These are phyloP conservation scores for Graphilbum ipis-grandicollis DNA, from an alignment of 2,329 filamentous ascomycete genomes.

Conservation along the genomic window DNA sequence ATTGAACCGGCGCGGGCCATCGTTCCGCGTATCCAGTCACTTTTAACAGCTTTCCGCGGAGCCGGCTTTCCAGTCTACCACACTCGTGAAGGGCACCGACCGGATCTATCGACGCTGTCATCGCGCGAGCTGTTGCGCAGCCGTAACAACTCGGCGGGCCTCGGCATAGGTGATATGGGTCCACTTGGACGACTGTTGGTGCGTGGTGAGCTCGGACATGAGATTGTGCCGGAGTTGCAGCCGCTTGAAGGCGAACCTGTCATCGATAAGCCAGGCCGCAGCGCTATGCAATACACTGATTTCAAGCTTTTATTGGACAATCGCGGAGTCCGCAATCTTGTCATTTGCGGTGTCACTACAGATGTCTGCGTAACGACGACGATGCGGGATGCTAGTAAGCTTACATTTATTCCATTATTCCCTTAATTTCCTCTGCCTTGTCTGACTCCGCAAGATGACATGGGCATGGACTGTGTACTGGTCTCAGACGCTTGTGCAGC, in stretches of 20 bases:
- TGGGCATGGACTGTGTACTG: conserved; percentile 6
- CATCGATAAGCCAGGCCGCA: conserved; percentile 5
- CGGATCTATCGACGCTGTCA: conserved; percentile 5
- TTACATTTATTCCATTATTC: no score
- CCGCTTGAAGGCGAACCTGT: conserved; percentile 2
- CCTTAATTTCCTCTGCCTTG: no score
- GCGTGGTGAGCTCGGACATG: conserved; percentile 5
- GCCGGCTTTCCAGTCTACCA: conserved; percentile 4
- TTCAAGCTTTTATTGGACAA: conserved; percentile 5
- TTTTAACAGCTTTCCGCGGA: conserved; percentile 1
- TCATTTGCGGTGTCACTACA: conserved; percentile 5
- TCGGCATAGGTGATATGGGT: conserved; percentile 4
- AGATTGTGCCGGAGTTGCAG: conserved; percentile 3
- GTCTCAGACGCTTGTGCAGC: conserved; percentile 5
- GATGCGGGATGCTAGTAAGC: conserved; percentile 5
- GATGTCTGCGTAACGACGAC: conserved; percentile 5
- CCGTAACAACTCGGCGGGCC: conserved; percentile 3
- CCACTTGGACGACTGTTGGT: conserved; percentile 5
- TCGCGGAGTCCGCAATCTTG: conserved; percentile 2
- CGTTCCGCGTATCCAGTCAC: conserved; percentile 1
- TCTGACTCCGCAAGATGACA: conserved; percentile 2
- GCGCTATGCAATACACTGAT: conserved; percentile 5
- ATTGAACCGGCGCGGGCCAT: conserved; percentile 4
- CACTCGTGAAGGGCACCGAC: conserved; percentile 6
- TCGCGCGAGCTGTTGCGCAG: conserved; percentile 2